Conservation (phyloP, 176 grass and related monocot species). For the Paspalum vaginatum region DNA sequence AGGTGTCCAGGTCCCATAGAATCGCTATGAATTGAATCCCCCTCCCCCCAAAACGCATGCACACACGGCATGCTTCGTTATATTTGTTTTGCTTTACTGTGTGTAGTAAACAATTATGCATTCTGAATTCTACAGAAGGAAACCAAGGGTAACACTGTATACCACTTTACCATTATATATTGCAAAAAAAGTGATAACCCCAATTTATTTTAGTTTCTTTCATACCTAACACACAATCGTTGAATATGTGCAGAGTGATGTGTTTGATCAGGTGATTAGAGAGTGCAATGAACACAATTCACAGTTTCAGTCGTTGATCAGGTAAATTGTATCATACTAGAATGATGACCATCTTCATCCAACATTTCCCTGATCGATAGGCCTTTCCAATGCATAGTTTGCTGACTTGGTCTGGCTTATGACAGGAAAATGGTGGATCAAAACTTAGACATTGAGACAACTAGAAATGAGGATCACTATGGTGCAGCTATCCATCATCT, state of each 20-base stretch:
- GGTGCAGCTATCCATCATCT: conserved; percentile 92
- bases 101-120: background rate
- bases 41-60: too few relatives aligned
- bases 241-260: conserved; percentile 60
- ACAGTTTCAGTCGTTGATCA: conserved; percentile 83
- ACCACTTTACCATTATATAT: background rate
- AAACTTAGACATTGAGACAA: conserved; percentile 76
- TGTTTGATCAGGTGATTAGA: conserved; percentile 86
- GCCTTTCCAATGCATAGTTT: background rate
- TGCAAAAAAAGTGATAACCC: background rate
- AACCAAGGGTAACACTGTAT: background rate
- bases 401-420: conserved; percentile 23
- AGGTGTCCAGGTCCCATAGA: background rate
- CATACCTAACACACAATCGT: conserved; percentile 2
- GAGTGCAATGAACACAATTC: conserved; percentile 85
- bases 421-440: conserved; percentile 89
- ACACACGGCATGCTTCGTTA: background rate
- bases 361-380: background rate
- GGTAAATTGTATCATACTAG: conserved; percentile 45
- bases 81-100: background rate
- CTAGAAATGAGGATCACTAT: conserved; percentile 90
- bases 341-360: conserved; percentile 16
- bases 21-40: background rate
- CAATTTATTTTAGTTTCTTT: conserved; percentile 29
- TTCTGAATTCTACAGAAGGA: background rate